Base-by-base conservation (phyloP, 2,329 filamentous ascomycete genomes). In the Rhynchosporium secalis region DNA sequence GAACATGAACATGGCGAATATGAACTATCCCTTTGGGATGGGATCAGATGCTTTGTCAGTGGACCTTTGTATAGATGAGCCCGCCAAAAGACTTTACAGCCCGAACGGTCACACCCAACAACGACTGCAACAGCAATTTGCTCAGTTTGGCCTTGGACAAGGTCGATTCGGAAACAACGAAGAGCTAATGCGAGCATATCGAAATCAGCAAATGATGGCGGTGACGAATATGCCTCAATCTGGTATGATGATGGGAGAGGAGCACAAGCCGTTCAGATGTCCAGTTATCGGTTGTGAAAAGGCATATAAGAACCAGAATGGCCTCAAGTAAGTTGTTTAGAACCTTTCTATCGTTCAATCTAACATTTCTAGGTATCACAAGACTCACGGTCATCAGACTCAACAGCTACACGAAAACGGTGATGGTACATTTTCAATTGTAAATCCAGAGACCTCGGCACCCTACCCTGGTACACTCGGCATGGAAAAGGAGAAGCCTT, bases 401-500 rank as follows among this genome's bases (percentile, higher is more conserved):
- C 95, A 99, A 75, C 92, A 96, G 75, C 83, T 99, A 64, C 93
- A 97, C 73, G 93, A 97, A 75, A 99, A 99, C 71, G 90, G 91
- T 15, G 95, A 99, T 72, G 95, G 95, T 57, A 97, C 95, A 2
- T 98, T 96, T 75, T 98, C 94, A 0, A 99, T 99, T 69, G 94
- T 99, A 57, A 96, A 99, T 71, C 95, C 95, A 0, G 91, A 96
- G 73, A 98, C 95, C 0, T 95, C 91, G 33, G 86, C 92, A 1
- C 95, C 95, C 0, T 99, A 98, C 68, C 95, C 95, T 0, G 95
- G 95, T 38, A 98, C 95, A 0, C 81, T 96, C 41, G 95, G 95
- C n/a, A 99, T 99, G 95, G 95, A 99, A 78, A 99, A 98, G 76
- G 94, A 98, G 80, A 99, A 99, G 80, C 95, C 95, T 2, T 98